A percentile compares a stretch with the other conserved stretches of the same genome.
Evolutionary conservation across 805 yeast genomes (phyloP).

Genomic region (Monosporozyma aquatica): DNA sequence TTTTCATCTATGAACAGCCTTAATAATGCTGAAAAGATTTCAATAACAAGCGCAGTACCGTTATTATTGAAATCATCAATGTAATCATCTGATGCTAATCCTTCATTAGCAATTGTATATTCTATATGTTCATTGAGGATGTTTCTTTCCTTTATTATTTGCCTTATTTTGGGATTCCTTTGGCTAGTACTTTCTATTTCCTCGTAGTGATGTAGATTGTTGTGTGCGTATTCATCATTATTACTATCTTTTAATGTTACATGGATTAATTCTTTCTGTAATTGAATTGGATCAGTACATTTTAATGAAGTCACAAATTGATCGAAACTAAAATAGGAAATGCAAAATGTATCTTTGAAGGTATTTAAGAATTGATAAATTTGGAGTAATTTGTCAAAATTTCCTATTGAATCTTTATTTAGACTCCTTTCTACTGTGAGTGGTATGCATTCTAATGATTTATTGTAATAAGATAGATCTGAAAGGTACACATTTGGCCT

Average conservation of each 20-base stretch:
- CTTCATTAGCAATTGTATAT: slow-evolving; percentile 15
- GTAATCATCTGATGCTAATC: slow-evolving; percentile 19
- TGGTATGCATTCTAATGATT: slow-evolving; percentile 18
- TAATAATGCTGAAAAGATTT: slow-evolving; percentile 22
- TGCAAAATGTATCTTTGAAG: slow-evolving; percentile 18
- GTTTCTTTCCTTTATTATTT: slow-evolving; percentile 10
- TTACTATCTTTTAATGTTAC: slow-evolving; percentile 5
- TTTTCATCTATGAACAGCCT: slow-evolving; percentile 27
- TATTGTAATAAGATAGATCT: slow-evolving; percentile 16
- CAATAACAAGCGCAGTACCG: slow-evolving; percentile 23
- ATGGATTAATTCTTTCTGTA: slow-evolving; percentile 22
- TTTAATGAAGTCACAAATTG: slow-evolving; percentile 24
- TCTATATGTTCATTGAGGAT: slow-evolving; percentile 5
- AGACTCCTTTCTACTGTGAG: background rate
- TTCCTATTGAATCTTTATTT: slow-evolving; percentile 5
- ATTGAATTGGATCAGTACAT: slow-evolving; percentile 24
- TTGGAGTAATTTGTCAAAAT: slow-evolving; percentile 22
- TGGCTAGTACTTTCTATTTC: slow-evolving; percentile 17
- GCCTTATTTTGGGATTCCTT: slow-evolving; percentile 16
- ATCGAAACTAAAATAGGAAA: slow-evolving; percentile 24
- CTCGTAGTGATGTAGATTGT: too few relatives aligned
- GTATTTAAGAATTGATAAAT: slow-evolving; percentile 27
- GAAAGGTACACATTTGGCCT: slow-evolving; percentile 14
- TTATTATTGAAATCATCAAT: slow-evolving; percentile 19
- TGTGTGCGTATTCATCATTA: background rate